Percentiles rank a stretch among this genome's conserved stretches.
phyloP scores from a whole-genome alignment of 2,329 filamentous ascomycete species.

The Venturia pyrina region DNA sequence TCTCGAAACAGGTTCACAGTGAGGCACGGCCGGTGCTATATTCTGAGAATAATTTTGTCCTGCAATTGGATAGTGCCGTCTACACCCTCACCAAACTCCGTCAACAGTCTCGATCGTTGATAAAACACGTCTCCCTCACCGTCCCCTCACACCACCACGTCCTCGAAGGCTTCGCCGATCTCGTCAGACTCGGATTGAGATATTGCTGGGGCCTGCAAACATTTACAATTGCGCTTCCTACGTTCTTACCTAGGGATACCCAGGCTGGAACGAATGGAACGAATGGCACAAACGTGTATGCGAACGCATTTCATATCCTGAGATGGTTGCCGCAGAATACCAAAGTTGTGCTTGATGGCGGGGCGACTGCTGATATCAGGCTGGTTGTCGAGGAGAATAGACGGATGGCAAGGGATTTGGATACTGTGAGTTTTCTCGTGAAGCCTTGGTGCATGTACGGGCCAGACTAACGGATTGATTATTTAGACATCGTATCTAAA shows the following conservation, averaged over 20 bases:
- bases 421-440: constrained; percentile 25
- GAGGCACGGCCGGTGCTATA: constrained; percentile 33
- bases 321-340: constrained; percentile 35
- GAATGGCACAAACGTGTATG: constrained; percentile 30
- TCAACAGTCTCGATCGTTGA: constrained; percentile 33
- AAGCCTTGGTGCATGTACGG: background rate
- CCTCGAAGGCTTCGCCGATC: constrained; percentile 35
- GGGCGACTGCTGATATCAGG: constrained; percentile 29
- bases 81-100: constrained; percentile 29
- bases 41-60: constrained; percentile 28
- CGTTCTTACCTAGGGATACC: constrained; percentile 22
- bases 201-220: constrained; percentile 36
- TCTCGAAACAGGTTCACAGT: constrained; percentile 29
- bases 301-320: constrained; percentile 38
- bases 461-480: background rate
- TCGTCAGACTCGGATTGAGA: constrained; percentile 34
- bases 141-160: constrained; percentile 38
- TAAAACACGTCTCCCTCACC: constrained; percentile 33
- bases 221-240: constrained; percentile 30
- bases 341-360: constrained; percentile 30
- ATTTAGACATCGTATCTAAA: constrained; percentile 23
- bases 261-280: constrained; percentile 10
- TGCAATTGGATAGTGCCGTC: constrained; percentile 29
- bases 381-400: constrained; percentile 34
- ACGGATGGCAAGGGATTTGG: constrained; percentile 28